Base-by-base conservation (phyloP, 257 asterid genomes). In the Coffea canephora region DNA sequence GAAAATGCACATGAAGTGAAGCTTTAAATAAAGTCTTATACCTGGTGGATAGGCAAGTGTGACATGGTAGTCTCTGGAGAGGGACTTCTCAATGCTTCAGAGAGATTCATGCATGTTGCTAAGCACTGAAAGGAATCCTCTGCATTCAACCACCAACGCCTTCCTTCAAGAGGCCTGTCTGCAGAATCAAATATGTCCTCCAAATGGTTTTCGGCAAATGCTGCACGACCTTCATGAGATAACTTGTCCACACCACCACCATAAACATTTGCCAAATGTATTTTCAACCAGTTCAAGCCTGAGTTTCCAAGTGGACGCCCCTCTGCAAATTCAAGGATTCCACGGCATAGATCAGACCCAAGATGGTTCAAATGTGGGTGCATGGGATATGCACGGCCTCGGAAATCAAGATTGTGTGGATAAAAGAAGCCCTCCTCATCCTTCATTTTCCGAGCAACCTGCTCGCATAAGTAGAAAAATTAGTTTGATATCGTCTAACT, bases 371-470 rank as follows among this genome's bases (percentile, higher is more conserved):
- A 82, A 87, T 96, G 88, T 21, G 98, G 98, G 83, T 94, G 99
- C 99, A 94, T 96, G n/a, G 99, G 99, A 82, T 96, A 96, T 68
- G 98, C 98, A 83, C 98, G 99, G 34, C 99, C 99, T 54, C 98
- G 93, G 65, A 96, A 96, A 89, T 96, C 99, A 80, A 96, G 80
- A 87, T 96, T 96, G 87, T 96, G 99, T 55, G 99, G 99, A 87
- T 94, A 96, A 81, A 88, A 94, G 82, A 96, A 92, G 59, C 97
- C 97, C n/a, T 92, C 99, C 86, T 96, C 98, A 21, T 91, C 98
- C 90, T 92, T 94, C 95, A 96, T 89, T 91, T 91, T 94, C 84
- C 99, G 90, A 50, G 97, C 95, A 77, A 94, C 98, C 99, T 96
- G 89, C 84, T 84, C 92, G 83, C 75, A 82, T 82, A 83, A 71